Evolutionary conservation across 805 yeast species (phyloP).

Genomic region (Yamadazyma philogaea): DNA sequence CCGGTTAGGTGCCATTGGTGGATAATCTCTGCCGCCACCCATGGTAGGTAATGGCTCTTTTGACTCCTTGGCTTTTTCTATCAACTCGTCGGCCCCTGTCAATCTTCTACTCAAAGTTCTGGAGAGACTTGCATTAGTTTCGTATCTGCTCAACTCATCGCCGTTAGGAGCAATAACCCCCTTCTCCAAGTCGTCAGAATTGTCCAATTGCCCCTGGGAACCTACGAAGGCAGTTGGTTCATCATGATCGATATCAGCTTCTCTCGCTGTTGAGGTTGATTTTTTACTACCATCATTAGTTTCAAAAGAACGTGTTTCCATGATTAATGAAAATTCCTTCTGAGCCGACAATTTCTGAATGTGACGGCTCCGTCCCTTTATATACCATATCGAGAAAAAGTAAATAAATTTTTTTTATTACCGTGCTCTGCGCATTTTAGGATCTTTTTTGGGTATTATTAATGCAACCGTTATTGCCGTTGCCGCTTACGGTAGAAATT

Average conservation of each 20-base stretch:
- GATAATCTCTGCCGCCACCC: slow-evolving; percentile 67
- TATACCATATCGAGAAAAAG: slow-evolving; percentile 5
- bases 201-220: neutral
- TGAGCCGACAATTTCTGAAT: neutral
- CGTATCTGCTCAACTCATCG: slow-evolving; percentile 24
- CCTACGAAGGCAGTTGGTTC: slow-evolving; percentile 4
- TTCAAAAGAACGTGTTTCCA: slow-evolving; percentile 5
- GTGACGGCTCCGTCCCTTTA: neutral
- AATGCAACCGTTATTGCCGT: neutral
- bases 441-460: neutral
- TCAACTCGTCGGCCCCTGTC: slow-evolving; percentile 26
- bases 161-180: slow-evolving; percentile 14
- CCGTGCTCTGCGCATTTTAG: neutral
- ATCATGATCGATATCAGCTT: slow-evolving; percentile 3
- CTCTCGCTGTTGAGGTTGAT: slow-evolving; percentile 4
- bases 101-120: slow-evolving; percentile 22
- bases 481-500: too few species aligned
- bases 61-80: slow-evolving; percentile 23
- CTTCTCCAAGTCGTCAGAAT: slow-evolving; percentile 3
- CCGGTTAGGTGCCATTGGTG: slow-evolving; percentile 56
- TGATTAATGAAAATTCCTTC: neutral
- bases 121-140: slow-evolving; percentile 21
- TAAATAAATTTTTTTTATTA: neutral
- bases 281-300: slow-evolving; percentile 3
- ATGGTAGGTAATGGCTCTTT: slow-evolving; percentile 41